Percentiles rank a stretch among this genome's conserved stretches.
Evolutionary conservation across 192 early-diverging fungal species (phyloP).

Genomic region (Backusella tarrabulga): DNA sequence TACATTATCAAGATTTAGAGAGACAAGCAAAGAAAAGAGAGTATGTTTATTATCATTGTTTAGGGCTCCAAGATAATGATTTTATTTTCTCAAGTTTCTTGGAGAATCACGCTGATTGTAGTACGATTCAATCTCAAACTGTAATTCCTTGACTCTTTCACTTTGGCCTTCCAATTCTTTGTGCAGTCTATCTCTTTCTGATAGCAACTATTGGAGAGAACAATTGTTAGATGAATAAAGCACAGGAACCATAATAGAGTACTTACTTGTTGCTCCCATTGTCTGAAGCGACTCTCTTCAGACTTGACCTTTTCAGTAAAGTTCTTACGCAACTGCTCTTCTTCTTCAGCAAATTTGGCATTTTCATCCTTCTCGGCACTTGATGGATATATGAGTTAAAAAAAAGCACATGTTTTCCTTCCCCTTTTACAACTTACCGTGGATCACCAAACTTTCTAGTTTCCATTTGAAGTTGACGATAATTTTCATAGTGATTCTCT

Average conservation of each 20-base stretch:
- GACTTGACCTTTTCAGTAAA: constrained; percentile 96
- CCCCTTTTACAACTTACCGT: constrained; percentile 43
- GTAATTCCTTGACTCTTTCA: constrained; percentile 85
- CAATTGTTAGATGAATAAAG: background rate
- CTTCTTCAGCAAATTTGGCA: constrained; percentile 97
- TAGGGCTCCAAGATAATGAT: background rate
- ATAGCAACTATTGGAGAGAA: constrained; percentile 41
- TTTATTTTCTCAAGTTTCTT: constrained; percentile 30
- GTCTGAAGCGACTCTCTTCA: constrained; percentile 95
- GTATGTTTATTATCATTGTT: background rate
- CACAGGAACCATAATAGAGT: background rate
- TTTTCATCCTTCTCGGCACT: constrained; percentile 49
- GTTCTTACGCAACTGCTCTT: constrained; percentile 89
- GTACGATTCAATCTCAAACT: constrained; percentile 67
- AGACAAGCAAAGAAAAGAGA: background rate
- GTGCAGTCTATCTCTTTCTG: constrained; percentile 96
- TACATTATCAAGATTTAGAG: too few relatives aligned
- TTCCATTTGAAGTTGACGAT: constrained; percentile 87
- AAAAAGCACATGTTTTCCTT: background rate
- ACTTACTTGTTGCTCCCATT: constrained; percentile 92
- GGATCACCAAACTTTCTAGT: constrained; percentile 85
- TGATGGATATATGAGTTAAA: background rate
- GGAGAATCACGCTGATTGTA: constrained; percentile 33
- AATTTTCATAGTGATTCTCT: constrained; percentile 95
- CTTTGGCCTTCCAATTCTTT: constrained; percentile 96